phyloP scores from a whole-genome alignment of 169 alveolate genomes.

The Besnoitia besnoiti region DNA sequence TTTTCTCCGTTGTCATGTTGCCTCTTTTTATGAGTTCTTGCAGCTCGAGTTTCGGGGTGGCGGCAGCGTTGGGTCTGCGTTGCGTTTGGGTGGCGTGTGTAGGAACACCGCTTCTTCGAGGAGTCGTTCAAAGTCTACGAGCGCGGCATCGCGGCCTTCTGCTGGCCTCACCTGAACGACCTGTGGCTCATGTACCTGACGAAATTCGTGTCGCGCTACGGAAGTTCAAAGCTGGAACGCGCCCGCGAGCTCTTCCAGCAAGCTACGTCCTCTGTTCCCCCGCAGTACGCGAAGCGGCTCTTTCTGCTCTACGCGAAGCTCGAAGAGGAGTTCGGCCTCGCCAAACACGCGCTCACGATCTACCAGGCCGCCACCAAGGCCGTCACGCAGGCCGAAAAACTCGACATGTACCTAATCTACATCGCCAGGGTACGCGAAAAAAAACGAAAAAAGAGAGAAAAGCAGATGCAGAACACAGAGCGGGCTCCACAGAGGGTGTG shows the following conservation, averaged over 20 bases:
- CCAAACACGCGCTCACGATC: slow-evolving; percentile 88
- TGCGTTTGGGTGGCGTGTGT: no score
- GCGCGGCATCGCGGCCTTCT: slow-evolving; percentile 87
- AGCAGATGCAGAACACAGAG: neutral
- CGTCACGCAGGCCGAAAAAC: slow-evolving; percentile 73
- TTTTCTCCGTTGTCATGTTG: neutral
- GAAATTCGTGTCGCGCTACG: slow-evolving; percentile 86
- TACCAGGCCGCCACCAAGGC: slow-evolving; percentile 83
- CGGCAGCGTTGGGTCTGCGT: neutral
- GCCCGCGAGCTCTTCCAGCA: slow-evolving; percentile 92
- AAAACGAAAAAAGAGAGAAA: neutral
- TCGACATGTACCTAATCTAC: slow-evolving; percentile 84
- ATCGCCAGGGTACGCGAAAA: slow-evolving; percentile 79
- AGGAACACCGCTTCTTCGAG: slow-evolving; percentile 86
- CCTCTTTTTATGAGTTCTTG: neutral
- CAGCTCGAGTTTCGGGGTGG: no score
- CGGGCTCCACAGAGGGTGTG: no score
- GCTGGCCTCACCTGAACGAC: slow-evolving; percentile 93
- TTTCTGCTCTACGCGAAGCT: slow-evolving; percentile 85
- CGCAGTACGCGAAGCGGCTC: slow-evolving; percentile 78
- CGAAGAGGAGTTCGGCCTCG: slow-evolving; percentile 94
- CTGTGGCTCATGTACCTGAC: slow-evolving; percentile 89
- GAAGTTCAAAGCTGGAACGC: slow-evolving; percentile 90
- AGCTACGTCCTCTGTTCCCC: slow-evolving; percentile 80
- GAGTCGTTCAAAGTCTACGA: slow-evolving; percentile 93